A percentile compares a stretch with the other conserved stretches of the same genome.
phyloP scores from a whole-genome alignment of 768 basidiomycete genomes.

The Agrocybe praecox region DNA sequence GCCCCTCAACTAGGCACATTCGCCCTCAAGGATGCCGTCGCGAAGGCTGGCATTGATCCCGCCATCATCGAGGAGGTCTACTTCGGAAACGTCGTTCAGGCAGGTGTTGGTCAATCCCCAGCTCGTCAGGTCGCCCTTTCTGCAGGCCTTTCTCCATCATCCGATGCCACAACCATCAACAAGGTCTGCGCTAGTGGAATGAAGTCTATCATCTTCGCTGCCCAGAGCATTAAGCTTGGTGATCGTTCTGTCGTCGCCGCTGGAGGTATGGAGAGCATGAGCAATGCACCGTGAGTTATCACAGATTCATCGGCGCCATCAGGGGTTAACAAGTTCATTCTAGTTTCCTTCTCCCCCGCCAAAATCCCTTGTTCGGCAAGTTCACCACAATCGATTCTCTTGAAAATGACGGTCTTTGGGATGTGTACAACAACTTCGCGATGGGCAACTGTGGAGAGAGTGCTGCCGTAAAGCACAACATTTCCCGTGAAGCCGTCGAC shows the following conservation, averaged over 20 bases:
- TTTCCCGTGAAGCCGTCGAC: slow-evolving; percentile 88
- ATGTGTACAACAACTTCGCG: slow-evolving; percentile 95
- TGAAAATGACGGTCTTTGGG: slow-evolving; percentile 92
- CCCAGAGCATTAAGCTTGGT: slow-evolving; percentile 88
- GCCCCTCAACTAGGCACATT: slow-evolving; percentile 89
- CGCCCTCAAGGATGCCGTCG: slow-evolving; percentile 90
- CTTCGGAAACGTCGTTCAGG: slow-evolving; percentile 98
- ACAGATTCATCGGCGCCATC: neutral
- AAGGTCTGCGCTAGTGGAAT: slow-evolving; percentile 99
- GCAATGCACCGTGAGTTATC: slow-evolving; percentile 88
- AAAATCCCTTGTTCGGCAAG: slow-evolving; percentile 86
- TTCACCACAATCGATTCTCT: slow-evolving; percentile 86
- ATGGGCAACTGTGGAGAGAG: slow-evolving; percentile 98
- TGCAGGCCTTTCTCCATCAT: slow-evolving; percentile 80
- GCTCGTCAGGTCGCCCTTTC: slow-evolving; percentile 95
- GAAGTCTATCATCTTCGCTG: slow-evolving; percentile 93
- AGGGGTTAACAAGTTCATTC: neutral
- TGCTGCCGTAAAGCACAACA: slow-evolving; percentile 78
- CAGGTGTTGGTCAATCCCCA: slow-evolving; percentile 96
- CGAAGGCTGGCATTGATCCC: slow-evolving; percentile 78
- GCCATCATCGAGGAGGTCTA: slow-evolving; percentile 91
- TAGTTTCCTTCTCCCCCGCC: slow-evolving; percentile 82
- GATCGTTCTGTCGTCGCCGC: slow-evolving; percentile 87
- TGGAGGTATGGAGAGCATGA: slow-evolving; percentile 99
- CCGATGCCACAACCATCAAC: slow-evolving; percentile 99